Evolutionary conservation across 768 basidiomycete genomes (phyloP).

Genomic region (Pleurotus djamor): DNA sequence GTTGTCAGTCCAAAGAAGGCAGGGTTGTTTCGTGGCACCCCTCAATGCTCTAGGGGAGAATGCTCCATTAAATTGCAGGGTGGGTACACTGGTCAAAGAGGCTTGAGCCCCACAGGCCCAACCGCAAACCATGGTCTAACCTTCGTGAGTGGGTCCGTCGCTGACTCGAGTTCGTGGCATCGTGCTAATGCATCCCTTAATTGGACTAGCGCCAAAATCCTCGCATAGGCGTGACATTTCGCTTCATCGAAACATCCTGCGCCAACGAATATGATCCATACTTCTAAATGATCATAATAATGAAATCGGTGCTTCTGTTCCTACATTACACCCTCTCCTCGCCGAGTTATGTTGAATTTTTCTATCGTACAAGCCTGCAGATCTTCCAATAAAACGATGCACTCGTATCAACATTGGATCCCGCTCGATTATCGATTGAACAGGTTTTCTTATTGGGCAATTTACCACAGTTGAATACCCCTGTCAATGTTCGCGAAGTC

Average conservation of each 20-base stretch:
- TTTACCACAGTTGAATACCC: neutral
- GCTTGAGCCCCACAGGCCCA: neutral
- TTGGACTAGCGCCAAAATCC: constrained; percentile 4
- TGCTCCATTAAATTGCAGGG: constrained; percentile 2
- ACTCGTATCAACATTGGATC: too few relatives aligned
- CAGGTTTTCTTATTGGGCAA: neutral
- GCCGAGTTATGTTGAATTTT: neutral
- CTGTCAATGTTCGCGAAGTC: neutral
- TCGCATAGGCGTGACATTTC: neutral
- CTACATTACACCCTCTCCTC: neutral
- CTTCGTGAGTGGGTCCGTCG: constrained; percentile 5
- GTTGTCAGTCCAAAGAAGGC: neutral
- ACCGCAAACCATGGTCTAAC: neutral
- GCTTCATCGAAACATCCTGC: neutral
- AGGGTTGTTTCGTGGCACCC: neutral
- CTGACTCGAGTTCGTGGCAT: neutral
- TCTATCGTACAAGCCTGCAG: neutral
- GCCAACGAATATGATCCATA: neutral
- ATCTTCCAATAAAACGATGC: neutral
- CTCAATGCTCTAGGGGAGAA: neutral
- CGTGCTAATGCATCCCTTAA: neutral
- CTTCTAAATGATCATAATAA: neutral
- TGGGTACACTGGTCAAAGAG: neutral
- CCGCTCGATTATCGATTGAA: neutral
- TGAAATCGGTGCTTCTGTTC: neutral